These are phyloP conservation scores for Sporormia fimetaria DNA, from an alignment of 495 filamentous ascomycete genomes.

Conservation along the genomic window DNA sequence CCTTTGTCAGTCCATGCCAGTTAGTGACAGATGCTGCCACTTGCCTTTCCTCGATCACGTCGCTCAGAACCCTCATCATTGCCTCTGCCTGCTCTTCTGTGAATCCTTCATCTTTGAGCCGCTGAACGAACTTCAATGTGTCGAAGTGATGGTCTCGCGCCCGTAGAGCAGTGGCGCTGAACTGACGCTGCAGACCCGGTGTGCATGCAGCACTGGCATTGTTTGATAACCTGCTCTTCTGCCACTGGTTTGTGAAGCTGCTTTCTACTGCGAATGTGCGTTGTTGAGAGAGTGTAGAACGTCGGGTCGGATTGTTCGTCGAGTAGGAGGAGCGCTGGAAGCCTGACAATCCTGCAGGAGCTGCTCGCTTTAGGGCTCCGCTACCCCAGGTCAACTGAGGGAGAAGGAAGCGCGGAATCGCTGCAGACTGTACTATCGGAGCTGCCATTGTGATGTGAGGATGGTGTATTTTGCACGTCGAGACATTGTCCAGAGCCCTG, in stretches of 20 bases:
- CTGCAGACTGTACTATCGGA: constrained; percentile 5
- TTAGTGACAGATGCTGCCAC: constrained; percentile 3
- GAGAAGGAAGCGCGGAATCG: constrained; percentile 22
- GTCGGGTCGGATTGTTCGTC: not conserved
- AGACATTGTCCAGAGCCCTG: too few relatives aligned
- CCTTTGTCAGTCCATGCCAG: not conserved
- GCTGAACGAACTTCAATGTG: constrained; percentile 91
- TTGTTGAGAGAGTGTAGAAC: too few relatives aligned
- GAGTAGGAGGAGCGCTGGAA: not conserved
- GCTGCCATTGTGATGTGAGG: constrained; percentile 16
- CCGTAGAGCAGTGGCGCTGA: constrained; percentile 54
- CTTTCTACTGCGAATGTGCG: too few relatives aligned
- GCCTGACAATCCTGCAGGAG: constrained; percentile 1
- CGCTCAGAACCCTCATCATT: constrained; percentile 93
- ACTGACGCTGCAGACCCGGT: constrained; percentile 28
- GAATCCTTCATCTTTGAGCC: constrained; percentile 82
- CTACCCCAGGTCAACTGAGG: constrained; percentile 14
- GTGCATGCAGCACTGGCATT: not conserved
- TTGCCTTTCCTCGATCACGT: constrained; percentile 90
- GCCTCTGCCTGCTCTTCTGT: constrained; percentile 90
- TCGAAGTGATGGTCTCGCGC: constrained; percentile 90
- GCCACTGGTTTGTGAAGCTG: too few relatives aligned
- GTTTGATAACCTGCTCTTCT: too few relatives aligned
- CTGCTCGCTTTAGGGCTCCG: constrained; percentile 1
- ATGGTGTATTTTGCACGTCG: too few relatives aligned